A percentile compares a stretch with the other conserved stretches of the same genome.
Conservation (phyloP, 1,139 yeast species). For the Saccharomyces uvarum region DNA sequence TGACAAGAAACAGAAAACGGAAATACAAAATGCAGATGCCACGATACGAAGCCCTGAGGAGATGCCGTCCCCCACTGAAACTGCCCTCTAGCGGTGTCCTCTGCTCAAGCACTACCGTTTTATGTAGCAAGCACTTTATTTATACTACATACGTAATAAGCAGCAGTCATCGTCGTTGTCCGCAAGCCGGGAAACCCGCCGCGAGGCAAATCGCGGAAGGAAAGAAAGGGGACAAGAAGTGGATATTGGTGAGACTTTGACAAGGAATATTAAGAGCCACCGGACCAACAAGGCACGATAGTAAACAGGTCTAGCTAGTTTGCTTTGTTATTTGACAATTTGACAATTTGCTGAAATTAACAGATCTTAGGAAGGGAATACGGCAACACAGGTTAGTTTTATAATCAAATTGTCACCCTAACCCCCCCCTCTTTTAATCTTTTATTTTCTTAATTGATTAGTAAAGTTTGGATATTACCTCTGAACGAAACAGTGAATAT, state of each 20-base stretch:
- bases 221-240: neutral
- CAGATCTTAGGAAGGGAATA: neutral
- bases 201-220: neutral
- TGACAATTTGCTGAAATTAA: neutral
- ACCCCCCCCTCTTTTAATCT: neutral
- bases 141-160: neutral
- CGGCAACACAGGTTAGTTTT: neutral
- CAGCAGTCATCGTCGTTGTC: neutral
- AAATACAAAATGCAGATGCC: neutral
- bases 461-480: neutral
- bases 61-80: neutral
- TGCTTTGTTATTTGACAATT: neutral
- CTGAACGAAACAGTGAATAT: neutral
- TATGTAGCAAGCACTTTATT: neutral
- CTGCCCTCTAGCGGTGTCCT: neutral
- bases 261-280: neutral
- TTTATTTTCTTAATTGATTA: neutral
- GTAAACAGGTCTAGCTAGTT: neutral
- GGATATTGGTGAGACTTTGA: neutral
- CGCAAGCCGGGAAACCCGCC: neutral
- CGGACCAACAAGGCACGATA: neutral
- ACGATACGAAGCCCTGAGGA: neutral
- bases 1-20: conserved; percentile 9
- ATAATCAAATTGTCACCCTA: neutral
- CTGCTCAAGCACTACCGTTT: neutral